A percentile compares a stretch with the other conserved stretches of the same genome.
Evolutionary conservation across 108 stramenopile genomes (phyloP).

Genomic region (Stephanodiscus minutulus): DNA sequence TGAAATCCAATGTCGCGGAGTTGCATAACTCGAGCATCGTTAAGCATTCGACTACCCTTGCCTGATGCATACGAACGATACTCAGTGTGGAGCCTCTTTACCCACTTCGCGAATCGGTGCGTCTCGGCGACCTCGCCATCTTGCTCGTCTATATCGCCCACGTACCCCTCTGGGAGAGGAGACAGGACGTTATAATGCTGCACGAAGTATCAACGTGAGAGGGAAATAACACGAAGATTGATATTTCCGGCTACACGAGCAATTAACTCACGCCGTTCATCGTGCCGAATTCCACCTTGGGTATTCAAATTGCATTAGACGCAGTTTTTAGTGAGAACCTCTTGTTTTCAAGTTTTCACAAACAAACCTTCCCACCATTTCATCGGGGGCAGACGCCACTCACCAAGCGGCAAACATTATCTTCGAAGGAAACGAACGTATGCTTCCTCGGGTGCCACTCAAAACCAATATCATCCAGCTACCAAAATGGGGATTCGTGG

Average conservation of each 20-base stretch:
- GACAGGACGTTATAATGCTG: slow-evolving; percentile 18
- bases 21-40: slow-evolving; percentile 16
- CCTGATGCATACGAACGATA: slow-evolving; percentile 16
- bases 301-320: not conserved
- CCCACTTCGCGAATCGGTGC: slow-evolving; percentile 27
- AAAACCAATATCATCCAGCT: slow-evolving; percentile 18
- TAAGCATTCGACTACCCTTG: slow-evolving; percentile 23
- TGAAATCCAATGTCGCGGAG: slow-evolving; percentile 31
- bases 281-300: slow-evolving; percentile 17
- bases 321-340: not conserved
- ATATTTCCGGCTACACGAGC: no score
- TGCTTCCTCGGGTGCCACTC: slow-evolving; percentile 27
- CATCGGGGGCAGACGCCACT: not conserved
- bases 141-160: not conserved
- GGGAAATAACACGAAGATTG: no score
- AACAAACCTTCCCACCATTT: no score
- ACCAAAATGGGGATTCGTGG: not conserved
- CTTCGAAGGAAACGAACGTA: slow-evolving; percentile 20
- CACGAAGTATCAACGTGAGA: no score
- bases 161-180: slow-evolving; percentile 5
- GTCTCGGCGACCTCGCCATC: slow-evolving; percentile 17
- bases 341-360: no score
- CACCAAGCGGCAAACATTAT: slow-evolving; percentile 18
- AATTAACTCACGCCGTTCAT: not conserved
- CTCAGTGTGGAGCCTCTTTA: slow-evolving; percentile 22